Conservation (phyloP, 192 early-diverging fungal species). For the Rhizoclosmatium globosum region DNA sequence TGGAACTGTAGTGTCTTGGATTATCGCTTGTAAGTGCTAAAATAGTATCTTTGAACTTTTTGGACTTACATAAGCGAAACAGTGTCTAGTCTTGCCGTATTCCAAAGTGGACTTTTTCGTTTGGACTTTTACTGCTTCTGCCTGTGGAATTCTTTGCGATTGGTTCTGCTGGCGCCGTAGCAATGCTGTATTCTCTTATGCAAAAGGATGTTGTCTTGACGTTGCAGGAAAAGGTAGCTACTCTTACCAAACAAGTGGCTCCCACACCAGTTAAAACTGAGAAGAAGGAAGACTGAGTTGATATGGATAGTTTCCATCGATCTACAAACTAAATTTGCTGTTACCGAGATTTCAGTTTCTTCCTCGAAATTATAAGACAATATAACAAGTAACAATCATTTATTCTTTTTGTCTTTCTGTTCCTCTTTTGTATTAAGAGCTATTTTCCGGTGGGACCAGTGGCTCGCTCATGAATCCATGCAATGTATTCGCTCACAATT, state of each 20-base stretch:
- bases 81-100: not conserved
- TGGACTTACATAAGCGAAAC: not conserved
- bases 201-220: too few relatives aligned
- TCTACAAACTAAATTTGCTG: too few relatives aligned
- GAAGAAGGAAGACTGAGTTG: too few relatives aligned
- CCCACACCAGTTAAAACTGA: too few relatives aligned
- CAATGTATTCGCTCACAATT: conserved; percentile 32
- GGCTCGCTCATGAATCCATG: conserved; percentile 31
- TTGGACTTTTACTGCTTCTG: not conserved
- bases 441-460: not conserved
- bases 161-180: not conserved
- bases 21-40: not conserved
- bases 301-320: too few relatives aligned
- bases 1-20: not conserved
- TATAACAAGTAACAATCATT: too few relatives aligned
- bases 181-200: not conserved
- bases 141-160: not conserved
- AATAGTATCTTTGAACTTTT: not conserved
- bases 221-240: too few relatives aligned
- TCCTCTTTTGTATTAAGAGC: not conserved
- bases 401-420: not conserved
- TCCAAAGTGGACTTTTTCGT: not conserved
- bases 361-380: too few relatives aligned
- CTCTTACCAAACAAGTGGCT: too few relatives aligned
- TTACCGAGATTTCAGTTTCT: too few relatives aligned